Evolutionary conservation across 176 grass and related monocot species (phyloP), one percentile per base, ranked within the genome.

Genomic region (Musa schizocarpa): DNA sequence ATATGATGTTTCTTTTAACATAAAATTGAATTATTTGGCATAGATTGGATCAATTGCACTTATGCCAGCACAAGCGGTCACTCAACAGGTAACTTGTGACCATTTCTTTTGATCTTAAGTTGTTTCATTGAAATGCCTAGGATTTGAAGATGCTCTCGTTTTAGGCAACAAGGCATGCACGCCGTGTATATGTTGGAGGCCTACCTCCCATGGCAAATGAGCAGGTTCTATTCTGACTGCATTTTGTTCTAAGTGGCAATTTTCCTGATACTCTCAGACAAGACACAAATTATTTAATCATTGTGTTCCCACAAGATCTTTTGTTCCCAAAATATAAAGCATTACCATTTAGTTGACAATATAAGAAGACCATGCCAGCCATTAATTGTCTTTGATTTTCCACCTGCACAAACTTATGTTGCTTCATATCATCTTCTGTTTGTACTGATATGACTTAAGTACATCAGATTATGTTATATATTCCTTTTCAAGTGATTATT

Each of bases 171-270:
- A 72, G 78, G 57, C 78, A 80, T 73, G 78, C 78, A 21, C 78
- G 78, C 8, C 78, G 78, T 27, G 69, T 80, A 63, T 80, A 80
- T 80, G 78, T 80, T 80, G 78, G 78, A 73, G 78, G 78, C 49
- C 69, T 80, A 52, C 78, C 78, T 3, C 78, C 78, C 23, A 63
- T 80, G 78, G 69, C 78, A 80, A 80, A 80, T 73, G 78, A 80
- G 17, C 78, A 80, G 78, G 78, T 80, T 71, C n/a, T 72, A 20
- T 73, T 53, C 43, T 59, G n/a, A n/a, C 26, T 57, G 24, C 11
- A 16, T 2, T n/a, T 73, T 29, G 23, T 14, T 73, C 52, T 63
- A 23, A 51, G 6, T 63, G 56, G 9, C 50, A 52, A 56, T 58
- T 64, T 65, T 1, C 20, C 43, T 72, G 19, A 12, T 52, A 43